phyloP scores from a whole-genome alignment of 2,329 filamentous ascomycete genomes.

The Rutstroemia sp. region DNA sequence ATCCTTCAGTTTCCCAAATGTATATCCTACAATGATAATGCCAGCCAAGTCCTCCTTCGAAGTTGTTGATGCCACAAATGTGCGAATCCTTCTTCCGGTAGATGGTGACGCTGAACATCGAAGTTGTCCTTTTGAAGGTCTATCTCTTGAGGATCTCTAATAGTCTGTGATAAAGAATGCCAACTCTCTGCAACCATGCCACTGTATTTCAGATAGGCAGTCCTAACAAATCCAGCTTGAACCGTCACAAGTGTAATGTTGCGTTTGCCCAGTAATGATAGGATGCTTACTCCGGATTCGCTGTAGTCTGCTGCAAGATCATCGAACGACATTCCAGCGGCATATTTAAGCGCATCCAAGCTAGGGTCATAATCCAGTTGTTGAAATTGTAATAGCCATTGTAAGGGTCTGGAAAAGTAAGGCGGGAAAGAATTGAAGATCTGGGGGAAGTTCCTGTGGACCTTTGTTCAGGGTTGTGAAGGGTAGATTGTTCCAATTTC shows the following conservation, averaged over 20 bases:
- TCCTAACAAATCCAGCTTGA: conserved; percentile 48
- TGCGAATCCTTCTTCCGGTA: conserved; percentile 41
- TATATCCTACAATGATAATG: conserved; percentile 39
- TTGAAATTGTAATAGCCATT: too few relatives aligned
- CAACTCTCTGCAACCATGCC: conserved; percentile 48
- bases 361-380: conserved; percentile 39
- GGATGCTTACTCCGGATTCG: conserved; percentile 46
- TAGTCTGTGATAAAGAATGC: conserved; percentile 42
- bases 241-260: conserved; percentile 49
- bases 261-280: conserved; percentile 49
- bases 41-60: conserved; percentile 48
- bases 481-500: too few relatives aligned
- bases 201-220: conserved; percentile 49
- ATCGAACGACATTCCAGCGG: conserved; percentile 50
- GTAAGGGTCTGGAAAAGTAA: too few relatives aligned
- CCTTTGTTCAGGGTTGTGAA: too few relatives aligned
- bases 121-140: conserved; percentile 47
- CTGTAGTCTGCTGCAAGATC: conserved; percentile 55
- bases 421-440: too few relatives aligned
- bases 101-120: conserved; percentile 36
- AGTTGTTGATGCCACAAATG: conserved; percentile 52
- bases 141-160: conserved; percentile 55
- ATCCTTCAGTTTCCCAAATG: conserved; percentile 30
- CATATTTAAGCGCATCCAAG: conserved; percentile 51
- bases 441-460: too few relatives aligned